These are phyloP conservation scores for Ganoderma lingzhi DNA, from an alignment of 1,284 basidiomycete species.

Conservation along the genomic window DNA sequence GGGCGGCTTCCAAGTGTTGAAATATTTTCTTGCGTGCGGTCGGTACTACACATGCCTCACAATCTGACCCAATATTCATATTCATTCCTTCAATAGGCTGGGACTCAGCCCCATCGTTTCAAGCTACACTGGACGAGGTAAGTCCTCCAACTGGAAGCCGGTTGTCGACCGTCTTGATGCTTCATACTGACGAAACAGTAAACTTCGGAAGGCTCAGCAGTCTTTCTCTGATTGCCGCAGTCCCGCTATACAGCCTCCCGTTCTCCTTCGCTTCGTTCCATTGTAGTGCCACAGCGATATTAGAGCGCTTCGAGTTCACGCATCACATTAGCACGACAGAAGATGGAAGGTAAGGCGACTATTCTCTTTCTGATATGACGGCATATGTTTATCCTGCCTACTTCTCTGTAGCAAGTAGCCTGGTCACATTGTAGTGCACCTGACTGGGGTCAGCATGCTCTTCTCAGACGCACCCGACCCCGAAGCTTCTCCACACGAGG, in stretches of 20 bases:
- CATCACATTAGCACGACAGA: not conserved
- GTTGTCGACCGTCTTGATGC: not conserved
- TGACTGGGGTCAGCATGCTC: slow-evolving; percentile 12
- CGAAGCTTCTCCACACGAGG: slow-evolving; percentile 9
- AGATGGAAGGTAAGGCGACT: not conserved
- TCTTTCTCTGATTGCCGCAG: not conserved
- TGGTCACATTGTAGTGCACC: slow-evolving; percentile 12
- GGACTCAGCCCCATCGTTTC: not conserved
- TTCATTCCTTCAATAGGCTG: not conserved
- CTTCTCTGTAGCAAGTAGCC: not conserved
- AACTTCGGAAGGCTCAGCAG: not conserved
- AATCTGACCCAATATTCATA: not conserved
- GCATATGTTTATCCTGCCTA: not conserved
- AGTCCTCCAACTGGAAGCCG: not conserved
- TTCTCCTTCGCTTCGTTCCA: not conserved
- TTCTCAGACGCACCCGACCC: not conserved
- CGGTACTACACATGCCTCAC: not conserved
- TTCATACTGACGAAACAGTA: not conserved
- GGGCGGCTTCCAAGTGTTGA: no score
- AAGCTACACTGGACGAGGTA: not conserved
- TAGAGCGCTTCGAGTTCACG: not conserved
- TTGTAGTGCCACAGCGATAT: not conserved
- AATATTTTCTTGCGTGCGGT: no score
- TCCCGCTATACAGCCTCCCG: not conserved
- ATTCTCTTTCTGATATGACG: not conserved